Conservation (phyloP, 176 grass and related monocot genomes). For the Aegilops umbellulata region DNA sequence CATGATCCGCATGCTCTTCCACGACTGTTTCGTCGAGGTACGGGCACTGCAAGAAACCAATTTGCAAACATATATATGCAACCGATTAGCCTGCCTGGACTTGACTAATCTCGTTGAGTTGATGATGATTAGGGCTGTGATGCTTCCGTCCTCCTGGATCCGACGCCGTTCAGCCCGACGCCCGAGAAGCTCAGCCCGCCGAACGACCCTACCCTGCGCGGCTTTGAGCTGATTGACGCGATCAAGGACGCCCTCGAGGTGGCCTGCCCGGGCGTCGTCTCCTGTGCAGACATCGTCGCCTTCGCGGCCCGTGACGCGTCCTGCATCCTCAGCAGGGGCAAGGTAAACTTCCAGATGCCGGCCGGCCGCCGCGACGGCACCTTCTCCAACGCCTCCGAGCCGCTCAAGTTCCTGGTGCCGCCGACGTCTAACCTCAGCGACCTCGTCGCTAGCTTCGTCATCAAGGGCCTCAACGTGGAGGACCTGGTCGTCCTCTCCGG, state of each 20-base stretch:
- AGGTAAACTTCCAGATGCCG: background rate
- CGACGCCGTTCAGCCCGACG: background rate
- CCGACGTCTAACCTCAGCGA: too few relatives aligned
- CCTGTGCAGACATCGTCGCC: background rate
- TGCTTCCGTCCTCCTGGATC: background rate
- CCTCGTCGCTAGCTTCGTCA: too few relatives aligned
- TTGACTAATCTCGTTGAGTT: background rate
- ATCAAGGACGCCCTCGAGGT: background rate
- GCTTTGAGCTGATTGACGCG: background rate
- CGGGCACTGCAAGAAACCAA: too few relatives aligned
- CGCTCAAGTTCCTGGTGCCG: too few relatives aligned
- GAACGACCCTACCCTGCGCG: background rate
- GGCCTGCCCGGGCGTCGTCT: background rate
- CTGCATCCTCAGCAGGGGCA: background rate
- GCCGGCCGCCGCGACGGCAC: constrained; percentile 10
- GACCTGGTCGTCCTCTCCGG: constrained; percentile 9
- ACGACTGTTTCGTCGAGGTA: too few relatives aligned
- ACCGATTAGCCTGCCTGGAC: too few relatives aligned
- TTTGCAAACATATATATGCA: too few relatives aligned
- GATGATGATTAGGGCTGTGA: background rate
- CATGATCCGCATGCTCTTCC: too few relatives aligned
- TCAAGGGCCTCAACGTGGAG: background rate
- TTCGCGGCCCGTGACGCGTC: background rate
- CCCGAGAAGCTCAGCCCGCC: too few relatives aligned
- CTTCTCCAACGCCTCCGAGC: too few relatives aligned